Conservation (phyloP, 1,139 yeast genomes). For the Cylindricascospora bacillispora region DNA sequence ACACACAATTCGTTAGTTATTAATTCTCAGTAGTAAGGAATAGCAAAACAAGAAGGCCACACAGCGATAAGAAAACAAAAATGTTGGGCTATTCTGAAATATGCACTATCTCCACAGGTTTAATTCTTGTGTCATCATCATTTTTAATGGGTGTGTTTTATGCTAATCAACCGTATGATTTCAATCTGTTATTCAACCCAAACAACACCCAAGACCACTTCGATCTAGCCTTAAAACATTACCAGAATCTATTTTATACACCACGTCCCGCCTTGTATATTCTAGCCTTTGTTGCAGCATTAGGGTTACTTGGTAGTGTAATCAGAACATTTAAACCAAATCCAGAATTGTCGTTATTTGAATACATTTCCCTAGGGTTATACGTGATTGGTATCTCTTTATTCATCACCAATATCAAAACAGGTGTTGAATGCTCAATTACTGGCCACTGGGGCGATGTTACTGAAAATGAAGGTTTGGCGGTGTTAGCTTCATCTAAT, state of each 20-base stretch:
- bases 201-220: constrained; percentile 42
- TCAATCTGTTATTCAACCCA: constrained; percentile 56
- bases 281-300: constrained; percentile 27
- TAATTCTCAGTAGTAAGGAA: too few relatives aligned
- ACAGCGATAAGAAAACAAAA: too few relatives aligned
- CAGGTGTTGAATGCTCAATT: constrained; percentile 61
- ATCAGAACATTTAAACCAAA: constrained; percentile 76
- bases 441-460: constrained; percentile 90
- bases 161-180: constrained; percentile 74
- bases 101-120: constrained; percentile 21
- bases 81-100: constrained; percentile 10
- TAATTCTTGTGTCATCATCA: constrained; percentile 34
- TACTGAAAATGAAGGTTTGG: constrained; percentile 70
- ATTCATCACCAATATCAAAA: constrained; percentile 74
- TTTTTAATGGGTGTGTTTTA: constrained; percentile 72
- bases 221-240: constrained; percentile 55
- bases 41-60: too few relatives aligned
- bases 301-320: constrained; percentile 64
- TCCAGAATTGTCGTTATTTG: constrained; percentile 75
- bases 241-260: constrained; percentile 41
- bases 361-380: constrained; percentile 70
- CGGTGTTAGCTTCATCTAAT: constrained; percentile 84
- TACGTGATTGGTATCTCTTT: constrained; percentile 61
- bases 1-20: too few relatives aligned
- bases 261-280: constrained; percentile 50